phyloP scores from a whole-genome alignment of 192 early-diverging fungal genomes.

The Podila horticola region DNA sequence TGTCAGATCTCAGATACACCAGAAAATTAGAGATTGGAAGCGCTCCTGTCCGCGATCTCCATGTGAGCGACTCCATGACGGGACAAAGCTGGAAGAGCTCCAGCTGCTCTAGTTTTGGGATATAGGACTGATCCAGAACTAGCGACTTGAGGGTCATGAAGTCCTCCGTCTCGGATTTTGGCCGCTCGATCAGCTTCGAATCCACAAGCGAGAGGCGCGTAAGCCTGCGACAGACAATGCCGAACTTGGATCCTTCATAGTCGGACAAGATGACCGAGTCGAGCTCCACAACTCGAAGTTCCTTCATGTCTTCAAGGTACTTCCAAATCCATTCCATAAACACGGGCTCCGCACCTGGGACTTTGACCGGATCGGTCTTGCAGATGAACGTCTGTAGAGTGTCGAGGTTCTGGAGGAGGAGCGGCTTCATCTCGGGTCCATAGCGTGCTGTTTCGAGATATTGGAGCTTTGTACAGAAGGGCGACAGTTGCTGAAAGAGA shows the following conservation, averaged over 20 bases:
- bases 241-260: constrained; percentile 13
- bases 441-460: constrained; percentile 16
- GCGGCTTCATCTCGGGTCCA: constrained; percentile 9
- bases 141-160: constrained; percentile 5
- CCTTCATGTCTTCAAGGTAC: constrained; percentile 1
- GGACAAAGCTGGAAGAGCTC: constrained; percentile 19
- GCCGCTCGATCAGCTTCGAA: constrained; percentile 20
- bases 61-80: constrained; percentile 10
- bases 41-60: constrained; percentile 13
- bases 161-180: constrained; percentile 10
- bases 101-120: constrained; percentile 8
- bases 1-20: constrained; percentile 5
- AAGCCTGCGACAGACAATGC: constrained; percentile 6
- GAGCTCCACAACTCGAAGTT: constrained; percentile 1
- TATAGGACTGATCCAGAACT: constrained; percentile 18
- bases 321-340: constrained; percentile 12
- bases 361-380: constrained; percentile 10
- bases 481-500: constrained; percentile 1
- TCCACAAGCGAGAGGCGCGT: constrained; percentile 6
- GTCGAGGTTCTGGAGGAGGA: constrained; percentile 12
- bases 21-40: constrained; percentile 15
- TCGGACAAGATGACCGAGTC: constrained; percentile 24
- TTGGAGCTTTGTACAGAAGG: constrained; percentile 9
- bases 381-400: constrained; percentile 13
- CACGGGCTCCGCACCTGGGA: background rate